Base-by-base conservation (phyloP, 768 basidiomycete genomes). In the Suillus brevipes region DNA sequence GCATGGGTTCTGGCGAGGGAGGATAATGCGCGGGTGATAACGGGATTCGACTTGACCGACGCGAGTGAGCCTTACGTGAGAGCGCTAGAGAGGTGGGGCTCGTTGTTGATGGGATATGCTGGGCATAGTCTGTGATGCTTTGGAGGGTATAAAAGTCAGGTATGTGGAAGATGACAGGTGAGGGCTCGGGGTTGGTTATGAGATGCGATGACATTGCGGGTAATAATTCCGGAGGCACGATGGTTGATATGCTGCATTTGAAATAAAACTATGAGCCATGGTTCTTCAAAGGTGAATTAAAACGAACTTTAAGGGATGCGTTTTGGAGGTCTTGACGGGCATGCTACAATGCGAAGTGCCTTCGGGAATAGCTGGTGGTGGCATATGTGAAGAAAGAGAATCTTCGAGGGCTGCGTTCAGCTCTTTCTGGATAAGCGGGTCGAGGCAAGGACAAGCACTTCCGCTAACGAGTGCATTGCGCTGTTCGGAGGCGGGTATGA, bases 281-380 rank as follows among this genome's bases (percentile, higher is more conserved):
- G 23, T 40, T 20, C 38, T 18, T 40, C 18, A 58, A 14, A 20
- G 8, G 36, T 28, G 14, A 40, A 37, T 25, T n/a, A 38, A 20
- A 20, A 78, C 85, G 60, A 66, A 92, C 91, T 94, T 92, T 73
- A 96, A 91, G 8, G 94, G 93, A 76, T 94, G 93, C 0, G 89
- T 85, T 28, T 84, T 81, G 3, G 91, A 93, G 1, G 92, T 94
- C 72, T 92, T 94, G 64, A 89, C 64, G 65, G 60, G 69, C 23
- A 55, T 47, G 36, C 37, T 36, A 23, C 43, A 16, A 20, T 38
- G 47, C 14, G 8, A n/a, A 52, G 38, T 61, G 47, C 64, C 45
- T 23, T 28, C 52, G 4, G 38, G 70, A 45, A 61, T 61, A 20
- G 63, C 36, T 47, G 67, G 37, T 47, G 25, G 61, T 65, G 18